These are phyloP conservation scores for Lecanoromycetidae sp. DNA, from an alignment of 2,329 filamentous ascomycete genomes.

Conservation along the genomic window DNA sequence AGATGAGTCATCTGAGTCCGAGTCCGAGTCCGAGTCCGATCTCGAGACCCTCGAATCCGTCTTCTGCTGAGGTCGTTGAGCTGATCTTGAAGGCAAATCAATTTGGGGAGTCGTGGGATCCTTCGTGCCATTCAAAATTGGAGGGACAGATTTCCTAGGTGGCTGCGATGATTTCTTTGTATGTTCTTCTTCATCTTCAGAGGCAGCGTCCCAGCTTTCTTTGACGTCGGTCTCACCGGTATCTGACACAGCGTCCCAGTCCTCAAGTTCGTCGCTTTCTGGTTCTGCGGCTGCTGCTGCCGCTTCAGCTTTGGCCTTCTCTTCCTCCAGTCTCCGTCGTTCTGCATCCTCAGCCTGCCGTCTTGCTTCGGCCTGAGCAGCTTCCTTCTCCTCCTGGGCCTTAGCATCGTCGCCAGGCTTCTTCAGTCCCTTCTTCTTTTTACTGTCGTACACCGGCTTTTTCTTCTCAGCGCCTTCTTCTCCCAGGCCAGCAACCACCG, in stretches of 20 bases:
- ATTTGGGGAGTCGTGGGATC: background rate
- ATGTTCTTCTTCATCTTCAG: constrained; percentile 47
- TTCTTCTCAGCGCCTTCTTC: constrained; percentile 55
- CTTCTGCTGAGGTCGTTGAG: constrained; percentile 22
- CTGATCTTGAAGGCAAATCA: constrained; percentile 7
- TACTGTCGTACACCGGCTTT: constrained; percentile 61
- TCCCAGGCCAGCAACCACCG: constrained; percentile 34
- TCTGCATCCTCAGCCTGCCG: constrained; percentile 43
- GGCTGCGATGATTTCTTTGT: constrained; percentile 10
- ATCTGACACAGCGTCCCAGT: constrained; percentile 78
- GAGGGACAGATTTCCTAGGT: constrained; percentile 25
- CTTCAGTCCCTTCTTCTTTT: constrained; percentile 62
- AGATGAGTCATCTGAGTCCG: constrained; percentile 44
- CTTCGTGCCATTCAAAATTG: constrained; percentile 20
- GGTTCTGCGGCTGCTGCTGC: constrained; percentile 54
- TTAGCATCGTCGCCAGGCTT: constrained; percentile 28
- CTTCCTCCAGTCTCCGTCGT: constrained; percentile 51
- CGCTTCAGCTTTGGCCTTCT: constrained; percentile 64
- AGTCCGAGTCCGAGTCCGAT: constrained; percentile 26
- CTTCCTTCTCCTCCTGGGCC: constrained; percentile 43
- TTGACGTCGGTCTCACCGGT: constrained; percentile 67
- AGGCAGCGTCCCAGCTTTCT: constrained; percentile 88
- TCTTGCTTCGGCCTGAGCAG: constrained; percentile 34
- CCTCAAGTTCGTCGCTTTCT: constrained; percentile 48
- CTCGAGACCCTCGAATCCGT: constrained; percentile 19